Conservation (phyloP, 352 stramenopile genomes). For the Paralagenidium karlingii region DNA sequence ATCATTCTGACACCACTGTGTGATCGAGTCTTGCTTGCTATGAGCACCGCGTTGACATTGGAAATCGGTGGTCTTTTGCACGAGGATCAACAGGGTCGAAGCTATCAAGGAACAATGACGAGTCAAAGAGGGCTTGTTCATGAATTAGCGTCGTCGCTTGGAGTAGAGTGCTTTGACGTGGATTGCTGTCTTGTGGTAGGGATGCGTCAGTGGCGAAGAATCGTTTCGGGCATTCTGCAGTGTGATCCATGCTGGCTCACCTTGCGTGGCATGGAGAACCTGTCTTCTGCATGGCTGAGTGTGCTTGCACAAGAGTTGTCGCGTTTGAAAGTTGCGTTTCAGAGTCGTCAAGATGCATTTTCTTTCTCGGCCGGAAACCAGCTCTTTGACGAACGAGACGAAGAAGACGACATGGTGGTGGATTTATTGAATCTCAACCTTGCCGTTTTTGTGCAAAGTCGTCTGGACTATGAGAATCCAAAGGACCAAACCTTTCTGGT, state of each 20-base stretch:
- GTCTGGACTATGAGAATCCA: conserved; percentile 13
- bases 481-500: conserved; percentile 29
- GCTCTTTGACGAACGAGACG: too few species aligned
- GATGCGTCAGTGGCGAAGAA: conserved; percentile 18
- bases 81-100: conserved; percentile 1
- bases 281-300: conserved; percentile 10
- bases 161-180: conserved; percentile 23
- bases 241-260: conserved; percentile 23
- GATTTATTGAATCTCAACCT: conserved; percentile 20
- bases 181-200: conserved; percentile 19
- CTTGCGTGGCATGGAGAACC: conserved; percentile 23
- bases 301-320: conserved; percentile 27
- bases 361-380: too few species aligned
- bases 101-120: too few species aligned
- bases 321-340: conserved; percentile 29
- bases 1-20: conserved; percentile 44
- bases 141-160: conserved; percentile 29
- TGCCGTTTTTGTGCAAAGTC: conserved; percentile 19
- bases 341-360: conserved; percentile 16
- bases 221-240: conserved; percentile 25
- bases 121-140: conserved; percentile 30
- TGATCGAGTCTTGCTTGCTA: conserved; percentile 32
- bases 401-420: conserved; percentile 16
- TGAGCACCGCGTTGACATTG: conserved; percentile 39
- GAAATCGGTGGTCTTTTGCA: conserved; percentile 37